Percentiles rank a stretch among this genome's conserved stretches.
Conservation (phyloP, 2,329 filamentous ascomycete species). For the Paraphoma chrysanthemicola region DNA sequence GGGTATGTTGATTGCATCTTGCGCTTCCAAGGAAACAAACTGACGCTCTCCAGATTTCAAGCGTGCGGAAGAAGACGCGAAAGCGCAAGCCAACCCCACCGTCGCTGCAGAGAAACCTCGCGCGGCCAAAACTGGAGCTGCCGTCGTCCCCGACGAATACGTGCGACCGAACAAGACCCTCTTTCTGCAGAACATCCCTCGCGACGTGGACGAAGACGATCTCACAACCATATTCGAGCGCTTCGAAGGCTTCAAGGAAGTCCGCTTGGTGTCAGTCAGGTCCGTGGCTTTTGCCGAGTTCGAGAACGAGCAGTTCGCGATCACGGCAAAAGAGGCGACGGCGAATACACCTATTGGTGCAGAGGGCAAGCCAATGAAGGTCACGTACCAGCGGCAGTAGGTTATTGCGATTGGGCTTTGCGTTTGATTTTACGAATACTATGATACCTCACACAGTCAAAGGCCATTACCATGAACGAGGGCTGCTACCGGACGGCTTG, state of each 20-base stretch:
- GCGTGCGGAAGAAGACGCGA: slow-evolving; percentile 80
- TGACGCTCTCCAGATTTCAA: slow-evolving; percentile 65
- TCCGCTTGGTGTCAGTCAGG: slow-evolving; percentile 84
- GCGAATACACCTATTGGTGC: slow-evolving; percentile 82
- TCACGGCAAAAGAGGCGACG: slow-evolving; percentile 91
- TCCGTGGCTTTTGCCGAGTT: slow-evolving; percentile 98
- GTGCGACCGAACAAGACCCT: slow-evolving; percentile 96
- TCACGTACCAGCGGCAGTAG: slow-evolving; percentile 93
- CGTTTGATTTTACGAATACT: slow-evolving; percentile 9
- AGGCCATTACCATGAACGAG: background rate
- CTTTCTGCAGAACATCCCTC: slow-evolving; percentile 90
- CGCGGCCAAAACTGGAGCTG: slow-evolving; percentile 71
- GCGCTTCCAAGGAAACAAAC: slow-evolving; percentile 43
- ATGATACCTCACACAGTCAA: slow-evolving; percentile 29
- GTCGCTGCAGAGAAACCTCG: slow-evolving; percentile 60
- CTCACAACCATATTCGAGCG: slow-evolving; percentile 82
- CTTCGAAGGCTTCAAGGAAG: slow-evolving; percentile 94
- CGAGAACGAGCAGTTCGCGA: slow-evolving; percentile 86
- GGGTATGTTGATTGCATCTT: slow-evolving; percentile 60
- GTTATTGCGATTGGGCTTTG: slow-evolving; percentile 30
- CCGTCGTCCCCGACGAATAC: slow-evolving; percentile 95
- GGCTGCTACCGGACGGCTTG: slow-evolving; percentile 9
- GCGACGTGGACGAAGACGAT: slow-evolving; percentile 81
- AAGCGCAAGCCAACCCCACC: slow-evolving; percentile 75
- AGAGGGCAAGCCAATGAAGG: slow-evolving; percentile 81